These are phyloP conservation scores for Macrophomina pseudophaseolina DNA, from an alignment of 2,329 filamentous ascomycete species.

Conservation along the genomic window DNA sequence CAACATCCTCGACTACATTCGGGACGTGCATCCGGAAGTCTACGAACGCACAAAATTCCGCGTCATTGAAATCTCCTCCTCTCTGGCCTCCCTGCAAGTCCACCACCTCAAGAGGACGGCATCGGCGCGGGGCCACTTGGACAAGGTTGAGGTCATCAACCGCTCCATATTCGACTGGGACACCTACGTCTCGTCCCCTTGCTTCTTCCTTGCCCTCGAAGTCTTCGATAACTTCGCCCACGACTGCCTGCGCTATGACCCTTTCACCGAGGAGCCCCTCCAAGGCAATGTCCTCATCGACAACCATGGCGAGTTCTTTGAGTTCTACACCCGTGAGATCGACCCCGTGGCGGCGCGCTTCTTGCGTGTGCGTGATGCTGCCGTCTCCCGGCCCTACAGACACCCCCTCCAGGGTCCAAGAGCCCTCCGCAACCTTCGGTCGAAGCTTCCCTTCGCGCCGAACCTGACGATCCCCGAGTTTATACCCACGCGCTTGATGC, in stretches of 20 bases:
- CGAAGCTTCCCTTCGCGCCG: slow-evolving; percentile 70
- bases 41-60: slow-evolving; percentile 93
- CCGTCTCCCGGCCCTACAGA: slow-evolving; percentile 63
- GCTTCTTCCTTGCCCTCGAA: slow-evolving; percentile 97
- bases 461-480: slow-evolving; percentile 88
- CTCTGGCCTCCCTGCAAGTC: slow-evolving; percentile 78
- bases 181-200: slow-evolving; percentile 84
- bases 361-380: slow-evolving; percentile 81
- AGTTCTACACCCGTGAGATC: slow-evolving; percentile 82
- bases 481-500: slow-evolving; percentile 91
- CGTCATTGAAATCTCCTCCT: slow-evolving; percentile 91
- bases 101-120: slow-evolving; percentile 70
- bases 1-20: slow-evolving; percentile 96
- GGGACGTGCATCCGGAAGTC: slow-evolving; percentile 84
- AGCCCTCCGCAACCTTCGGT: slow-evolving; percentile 65
- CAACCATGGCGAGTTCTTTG: slow-evolving; percentile 84
- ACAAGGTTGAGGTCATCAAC: slow-evolving; percentile 94
- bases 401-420: slow-evolving; percentile 63
- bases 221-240: slow-evolving; percentile 99
- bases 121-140: slow-evolving; percentile 74
- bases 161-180: slow-evolving; percentile 94
- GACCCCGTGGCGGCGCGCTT: slow-evolving; percentile 85
- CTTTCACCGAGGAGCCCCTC: slow-evolving; percentile 76
- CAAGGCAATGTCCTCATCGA: slow-evolving; percentile 92
- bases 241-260: slow-evolving; percentile 90